Percentiles rank a stretch among this genome's conserved stretches.
Conservation (phyloP, 1,284 basidiomycete species). For the Omphalotus olearius region DNA sequence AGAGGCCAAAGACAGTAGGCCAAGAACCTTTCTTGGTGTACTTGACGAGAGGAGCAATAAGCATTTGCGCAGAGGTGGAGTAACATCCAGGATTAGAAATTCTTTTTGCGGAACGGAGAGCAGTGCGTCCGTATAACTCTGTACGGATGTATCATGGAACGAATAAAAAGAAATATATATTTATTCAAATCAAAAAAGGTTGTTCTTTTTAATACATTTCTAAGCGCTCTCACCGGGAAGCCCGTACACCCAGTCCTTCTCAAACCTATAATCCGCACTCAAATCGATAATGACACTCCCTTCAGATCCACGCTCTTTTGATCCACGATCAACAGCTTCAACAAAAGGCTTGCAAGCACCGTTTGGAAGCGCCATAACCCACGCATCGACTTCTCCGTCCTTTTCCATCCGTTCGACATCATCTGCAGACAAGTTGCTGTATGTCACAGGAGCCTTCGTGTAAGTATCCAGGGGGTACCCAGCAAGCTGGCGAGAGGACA, state of each 20-base stretch:
- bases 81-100: constrained; percentile 99
- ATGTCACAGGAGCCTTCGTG: constrained; percentile 72
- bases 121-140: constrained; percentile 88
- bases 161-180: constrained; percentile 24
- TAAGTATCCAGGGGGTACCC: constrained; percentile 83
- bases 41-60: constrained; percentile 85
- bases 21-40: constrained; percentile 61
- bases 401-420: constrained; percentile 88
- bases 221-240: constrained; percentile 87
- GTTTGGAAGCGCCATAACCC: constrained; percentile 98
- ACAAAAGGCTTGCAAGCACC: constrained; percentile 97
- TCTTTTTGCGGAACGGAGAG: constrained; percentile 68
- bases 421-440: constrained; percentile 73
- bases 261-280: constrained; percentile 94
- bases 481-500: constrained; percentile 93
- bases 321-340: constrained; percentile 83
- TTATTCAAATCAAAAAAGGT: constrained; percentile 29
- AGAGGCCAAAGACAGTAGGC: constrained; percentile 91
- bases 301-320: constrained; percentile 48
- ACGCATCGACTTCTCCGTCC: constrained; percentile 86
- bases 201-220: constrained; percentile 18
- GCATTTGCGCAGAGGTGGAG: constrained; percentile 89
- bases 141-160: constrained; percentile 24
- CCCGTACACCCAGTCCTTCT: constrained; percentile 94
- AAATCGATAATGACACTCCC: constrained; percentile 86